Evolutionary conservation across 208 protist genomes (phyloP), one percentile per base, ranked within the genome.

Genomic region (Novymonas esmeraldas): DNA sequence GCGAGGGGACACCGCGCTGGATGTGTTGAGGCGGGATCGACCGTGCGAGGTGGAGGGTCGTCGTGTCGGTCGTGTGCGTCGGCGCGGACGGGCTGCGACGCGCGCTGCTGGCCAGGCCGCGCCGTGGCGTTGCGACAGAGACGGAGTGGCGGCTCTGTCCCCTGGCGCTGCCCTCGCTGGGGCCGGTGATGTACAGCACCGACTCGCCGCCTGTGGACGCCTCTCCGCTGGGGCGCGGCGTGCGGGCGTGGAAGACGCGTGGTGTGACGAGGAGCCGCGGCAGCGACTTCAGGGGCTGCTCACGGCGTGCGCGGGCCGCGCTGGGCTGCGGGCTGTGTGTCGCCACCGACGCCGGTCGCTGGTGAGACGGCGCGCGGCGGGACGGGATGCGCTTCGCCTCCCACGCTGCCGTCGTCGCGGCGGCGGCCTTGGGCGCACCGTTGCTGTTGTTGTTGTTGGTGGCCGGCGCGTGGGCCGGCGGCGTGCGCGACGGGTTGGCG

Each of bases 161-260:
- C 14, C 14, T 42, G 6, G 10, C 29, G 22, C 42, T 55, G 45
- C 50, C 41, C 10, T 61, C 59, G 9, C 31, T 39, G 36, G 51
- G 28, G 14, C 14, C n/a, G 16, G 33, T 24, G 6, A 64, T 29
- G 56, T 65, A 73, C 34, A 54, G 28, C 0, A 22, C 6, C 14
- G 22, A 22, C 46, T 51, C 56, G 10, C 52, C 42, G 11, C 61
- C 70, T 42, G 42, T 56, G 10, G 41, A 14, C 22, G 6, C 31
- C 46, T 70, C 70, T 39, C 64, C 75, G 3, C 76, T 76, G 6
- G 76, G 62, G 9, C 79, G 79, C 9, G 71, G 76, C 24, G 76
- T 64, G 62, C 77, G 79, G 28, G 51, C 46, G 14, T 46, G 62
- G 72, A 71, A 82, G 52, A 58, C 20, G 29, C 81, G 76, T n/a